Percentiles rank a stretch among this genome's conserved stretches.
phyloP scores from a whole-genome alignment of 371 early-diverging fungal species.

The Nematocida sp. region DNA sequence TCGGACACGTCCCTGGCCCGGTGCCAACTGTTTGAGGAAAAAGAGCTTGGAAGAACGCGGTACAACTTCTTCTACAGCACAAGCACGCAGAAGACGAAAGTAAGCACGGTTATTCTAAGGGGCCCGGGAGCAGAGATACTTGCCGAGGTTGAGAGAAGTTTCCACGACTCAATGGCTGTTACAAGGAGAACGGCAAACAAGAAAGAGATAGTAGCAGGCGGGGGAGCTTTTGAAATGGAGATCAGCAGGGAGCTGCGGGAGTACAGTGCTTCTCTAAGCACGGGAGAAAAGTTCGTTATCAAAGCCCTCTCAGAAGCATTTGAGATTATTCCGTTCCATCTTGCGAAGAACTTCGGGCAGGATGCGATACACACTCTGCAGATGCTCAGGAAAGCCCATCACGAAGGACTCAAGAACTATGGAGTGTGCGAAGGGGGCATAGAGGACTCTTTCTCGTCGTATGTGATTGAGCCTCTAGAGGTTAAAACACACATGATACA shows the following conservation, averaged over 20 bases:
- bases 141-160: slow-evolving; percentile 93
- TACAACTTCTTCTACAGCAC: slow-evolving; percentile 90
- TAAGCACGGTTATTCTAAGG: slow-evolving; percentile 86
- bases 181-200: slow-evolving; percentile 66
- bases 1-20: slow-evolving; percentile 68
- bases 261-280: slow-evolving; percentile 77
- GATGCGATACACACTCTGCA: slow-evolving; percentile 95
- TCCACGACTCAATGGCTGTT: slow-evolving; percentile 98
- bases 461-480: slow-evolving; percentile 92
- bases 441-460: slow-evolving; percentile 68
- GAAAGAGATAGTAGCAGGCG: slow-evolving; percentile 85
- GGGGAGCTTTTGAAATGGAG: slow-evolving; percentile 82
- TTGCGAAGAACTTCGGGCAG: slow-evolving; percentile 96
- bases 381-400: slow-evolving; percentile 85
- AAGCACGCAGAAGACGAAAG: slow-evolving; percentile 66
- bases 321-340: slow-evolving; percentile 93
- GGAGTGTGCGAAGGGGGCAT: slow-evolving; percentile 72
- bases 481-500: slow-evolving; percentile 92
- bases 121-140: slow-evolving; percentile 98
- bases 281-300: slow-evolving; percentile 88
- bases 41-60: slow-evolving; percentile 88
- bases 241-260: slow-evolving; percentile 83
- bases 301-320: slow-evolving; percentile 89
- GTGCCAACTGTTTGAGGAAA: slow-evolving; percentile 87
- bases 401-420: slow-evolving; percentile 67